Evolutionary conservation across 768 basidiomycete genomes (phyloP).

Genomic region (Gyrodon lividus): DNA sequence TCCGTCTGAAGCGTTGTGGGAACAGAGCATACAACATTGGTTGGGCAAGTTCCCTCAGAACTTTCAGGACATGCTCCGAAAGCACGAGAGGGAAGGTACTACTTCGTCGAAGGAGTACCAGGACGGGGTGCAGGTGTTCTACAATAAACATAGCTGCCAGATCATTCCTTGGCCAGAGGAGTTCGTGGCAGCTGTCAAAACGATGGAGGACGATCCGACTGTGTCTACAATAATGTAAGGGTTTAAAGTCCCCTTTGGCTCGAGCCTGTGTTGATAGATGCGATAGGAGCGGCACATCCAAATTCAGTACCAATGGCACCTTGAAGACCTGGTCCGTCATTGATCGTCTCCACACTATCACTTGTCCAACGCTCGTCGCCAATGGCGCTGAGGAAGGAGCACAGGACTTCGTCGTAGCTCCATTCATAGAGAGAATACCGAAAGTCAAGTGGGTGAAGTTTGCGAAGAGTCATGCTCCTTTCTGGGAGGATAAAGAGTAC

Average conservation of each 20-base stretch:
- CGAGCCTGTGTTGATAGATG: neutral
- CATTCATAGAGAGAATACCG: conserved; percentile 33
- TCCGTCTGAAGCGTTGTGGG: conserved; percentile 31
- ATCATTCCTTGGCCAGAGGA: conserved; percentile 36
- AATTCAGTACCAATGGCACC: conserved; percentile 40
- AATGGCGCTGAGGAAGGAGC: conserved; percentile 40
- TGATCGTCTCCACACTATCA: conserved; percentile 41
- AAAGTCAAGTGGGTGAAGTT: conserved; percentile 38
- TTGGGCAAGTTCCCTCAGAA: conserved; percentile 28
- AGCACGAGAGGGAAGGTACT: conserved; percentile 36
- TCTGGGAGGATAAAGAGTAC: conserved; percentile 20
- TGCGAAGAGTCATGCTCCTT: conserved; percentile 26
- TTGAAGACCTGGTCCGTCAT: conserved; percentile 49
- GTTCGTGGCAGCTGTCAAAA: conserved; percentile 24
- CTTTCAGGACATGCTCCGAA: conserved; percentile 27
- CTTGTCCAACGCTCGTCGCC: conserved; percentile 37
- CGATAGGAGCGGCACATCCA: conserved; percentile 25
- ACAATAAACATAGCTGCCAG: conserved; percentile 35
- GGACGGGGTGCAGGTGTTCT: conserved; percentile 27
- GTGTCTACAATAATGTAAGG: conserved; percentile 36
- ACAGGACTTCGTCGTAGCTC: conserved; percentile 32
- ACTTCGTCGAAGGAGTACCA: conserved; percentile 33
- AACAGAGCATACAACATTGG: conserved; percentile 22
- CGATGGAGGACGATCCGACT: conserved; percentile 29
- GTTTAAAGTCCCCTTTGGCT: neutral